Evolutionary conservation across 2,329 filamentous ascomycete species (phyloP).

Genomic region (Microsporum audouinii): DNA sequence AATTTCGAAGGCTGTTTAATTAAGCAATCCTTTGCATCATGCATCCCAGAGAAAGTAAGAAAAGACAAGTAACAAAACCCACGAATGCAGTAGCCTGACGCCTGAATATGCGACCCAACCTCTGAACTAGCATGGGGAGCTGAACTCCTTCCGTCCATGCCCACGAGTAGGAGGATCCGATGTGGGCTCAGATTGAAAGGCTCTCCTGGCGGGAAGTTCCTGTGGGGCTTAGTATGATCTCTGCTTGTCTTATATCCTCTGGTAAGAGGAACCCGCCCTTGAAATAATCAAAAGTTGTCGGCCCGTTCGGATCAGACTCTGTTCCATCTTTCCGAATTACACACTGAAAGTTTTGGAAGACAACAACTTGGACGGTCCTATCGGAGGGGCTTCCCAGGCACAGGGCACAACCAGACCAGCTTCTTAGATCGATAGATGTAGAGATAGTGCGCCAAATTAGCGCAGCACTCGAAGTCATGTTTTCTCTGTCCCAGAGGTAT

Average conservation of each 20-base stretch:
- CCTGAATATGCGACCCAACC: background rate
- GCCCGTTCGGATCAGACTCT: background rate
- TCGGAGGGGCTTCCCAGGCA: slow-evolving; percentile 4
- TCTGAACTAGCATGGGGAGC: background rate
- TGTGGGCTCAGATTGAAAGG: background rate
- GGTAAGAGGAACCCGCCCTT: background rate
- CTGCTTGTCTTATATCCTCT: background rate
- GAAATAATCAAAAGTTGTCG: background rate
- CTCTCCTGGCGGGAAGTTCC: background rate
- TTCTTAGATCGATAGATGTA: background rate
- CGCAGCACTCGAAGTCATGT: background rate
- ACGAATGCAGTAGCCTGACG: background rate
- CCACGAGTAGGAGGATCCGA: background rate
- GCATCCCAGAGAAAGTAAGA: background rate
- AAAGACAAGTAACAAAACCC: background rate
- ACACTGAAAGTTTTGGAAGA: slow-evolving; percentile 7
- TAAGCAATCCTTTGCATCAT: too few relatives aligned
- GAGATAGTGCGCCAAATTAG: slow-evolving; percentile 7
- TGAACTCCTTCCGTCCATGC: background rate
- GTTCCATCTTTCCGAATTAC: background rate
- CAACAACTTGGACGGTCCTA: background rate
- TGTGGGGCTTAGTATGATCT: background rate
- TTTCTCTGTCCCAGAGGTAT: slow-evolving; percentile 8
- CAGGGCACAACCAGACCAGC: slow-evolving; percentile 5
- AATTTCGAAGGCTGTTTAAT: too few relatives aligned